phyloP scores from a whole-genome alignment of 768 basidiomycete genomes.

The Termitomyces sp. region DNA sequence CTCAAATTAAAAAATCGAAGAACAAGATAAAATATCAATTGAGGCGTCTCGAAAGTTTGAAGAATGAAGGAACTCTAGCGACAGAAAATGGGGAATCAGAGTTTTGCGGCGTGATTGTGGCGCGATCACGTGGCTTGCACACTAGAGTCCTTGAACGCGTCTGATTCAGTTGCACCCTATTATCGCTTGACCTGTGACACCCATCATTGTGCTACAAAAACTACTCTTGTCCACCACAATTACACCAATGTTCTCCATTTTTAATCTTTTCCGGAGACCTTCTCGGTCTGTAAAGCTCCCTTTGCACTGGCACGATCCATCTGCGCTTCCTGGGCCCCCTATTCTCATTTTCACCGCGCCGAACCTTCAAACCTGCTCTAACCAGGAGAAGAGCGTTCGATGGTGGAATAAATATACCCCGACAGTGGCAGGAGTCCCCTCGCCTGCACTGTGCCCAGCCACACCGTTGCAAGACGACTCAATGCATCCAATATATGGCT shows the following conservation, averaged over 20 bases:
- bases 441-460: background rate
- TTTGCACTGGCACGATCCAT: background rate
- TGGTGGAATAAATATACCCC: conserved; percentile 4
- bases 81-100: too few species aligned
- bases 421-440: background rate
- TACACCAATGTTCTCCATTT: background rate
- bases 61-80: too few species aligned
- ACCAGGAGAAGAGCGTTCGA: background rate
- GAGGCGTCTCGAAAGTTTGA: too few species aligned
- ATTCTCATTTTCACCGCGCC: background rate
- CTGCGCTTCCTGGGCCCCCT: background rate
- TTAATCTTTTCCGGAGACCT: background rate
- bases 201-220: background rate
- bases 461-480: background rate
- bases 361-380: background rate
- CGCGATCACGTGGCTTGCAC: background rate
- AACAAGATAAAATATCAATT: too few species aligned
- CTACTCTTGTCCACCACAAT: background rate
- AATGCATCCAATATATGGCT: background rate
- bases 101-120: too few species aligned
- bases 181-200: background rate
- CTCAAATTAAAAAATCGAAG: too few species aligned
- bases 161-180: background rate
- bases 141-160: background rate
- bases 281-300: background rate